These are phyloP conservation scores for Rhinocladiella mackenziei DNA, from an alignment of 2,329 filamentous ascomycete genomes.

Conservation along the genomic window DNA sequence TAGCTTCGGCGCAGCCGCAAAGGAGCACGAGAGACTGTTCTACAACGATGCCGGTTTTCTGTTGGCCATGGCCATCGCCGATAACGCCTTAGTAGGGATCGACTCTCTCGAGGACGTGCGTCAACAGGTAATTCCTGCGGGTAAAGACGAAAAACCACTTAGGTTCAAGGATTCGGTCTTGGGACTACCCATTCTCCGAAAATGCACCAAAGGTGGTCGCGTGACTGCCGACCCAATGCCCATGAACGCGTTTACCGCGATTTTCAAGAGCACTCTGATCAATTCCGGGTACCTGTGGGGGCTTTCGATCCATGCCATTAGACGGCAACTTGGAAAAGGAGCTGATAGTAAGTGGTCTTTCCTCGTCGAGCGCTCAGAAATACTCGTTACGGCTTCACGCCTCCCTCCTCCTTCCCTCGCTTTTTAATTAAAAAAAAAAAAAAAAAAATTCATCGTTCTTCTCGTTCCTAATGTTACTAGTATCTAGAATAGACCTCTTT, in stretches of 20 bases:
- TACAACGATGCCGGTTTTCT: constrained; percentile 19
- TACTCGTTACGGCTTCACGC: neutral
- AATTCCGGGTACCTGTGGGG: constrained; percentile 19
- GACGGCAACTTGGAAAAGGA: constrained; percentile 13
- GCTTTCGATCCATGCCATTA: constrained; percentile 14
- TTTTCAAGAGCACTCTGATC: constrained; percentile 12
- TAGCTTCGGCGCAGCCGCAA: constrained; percentile 8
- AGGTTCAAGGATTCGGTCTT: constrained; percentile 8
- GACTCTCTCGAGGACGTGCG: constrained; percentile 15
- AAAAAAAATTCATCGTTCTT: neutral
- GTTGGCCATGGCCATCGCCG: constrained; percentile 14
- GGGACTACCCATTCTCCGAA: constrained; percentile 14
- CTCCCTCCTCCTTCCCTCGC: neutral
- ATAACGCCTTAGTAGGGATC: constrained; percentile 15
- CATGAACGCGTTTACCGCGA: constrained; percentile 8
- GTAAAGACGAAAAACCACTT: constrained; percentile 12
- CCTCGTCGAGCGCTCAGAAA: neutral
- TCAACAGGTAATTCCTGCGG: constrained; percentile 11
- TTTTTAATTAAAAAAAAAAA: too few relatives aligned
- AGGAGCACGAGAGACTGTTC: constrained; percentile 1
- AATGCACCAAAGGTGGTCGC: constrained; percentile 17
- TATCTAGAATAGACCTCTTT: too few relatives aligned
- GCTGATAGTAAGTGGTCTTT: constrained; percentile 10
- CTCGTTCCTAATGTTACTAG: too few relatives aligned
- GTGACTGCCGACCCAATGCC: constrained; percentile 21